These are phyloP conservation scores for Hyaloperonospora brassicae DNA, from an alignment of 352 stramenopile species.

Conservation along the genomic window DNA sequence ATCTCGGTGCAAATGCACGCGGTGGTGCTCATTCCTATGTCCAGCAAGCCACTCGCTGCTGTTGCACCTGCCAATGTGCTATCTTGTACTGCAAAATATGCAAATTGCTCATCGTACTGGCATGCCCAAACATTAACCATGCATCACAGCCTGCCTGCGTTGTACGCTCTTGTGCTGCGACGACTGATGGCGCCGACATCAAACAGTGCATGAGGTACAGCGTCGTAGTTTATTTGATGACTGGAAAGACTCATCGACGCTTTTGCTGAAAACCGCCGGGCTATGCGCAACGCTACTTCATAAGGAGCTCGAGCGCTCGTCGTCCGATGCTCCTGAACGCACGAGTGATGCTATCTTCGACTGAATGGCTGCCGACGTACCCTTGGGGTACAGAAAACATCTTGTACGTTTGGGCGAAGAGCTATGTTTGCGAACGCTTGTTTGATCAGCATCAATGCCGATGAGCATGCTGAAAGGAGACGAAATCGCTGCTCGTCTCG, in stretches of 20 bases:
- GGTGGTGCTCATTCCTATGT: slow-evolving; percentile 50
- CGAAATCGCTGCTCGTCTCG: slow-evolving; percentile 48
- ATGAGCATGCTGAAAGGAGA: slow-evolving; percentile 49
- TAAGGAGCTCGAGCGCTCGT: slow-evolving; percentile 34
- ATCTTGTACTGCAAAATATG: too few relatives aligned
- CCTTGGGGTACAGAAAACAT: slow-evolving; percentile 49
- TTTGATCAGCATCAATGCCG: slow-evolving; percentile 45
- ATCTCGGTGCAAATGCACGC: slow-evolving; percentile 26
- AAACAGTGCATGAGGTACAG: too few relatives aligned
- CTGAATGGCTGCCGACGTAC: slow-evolving; percentile 63
- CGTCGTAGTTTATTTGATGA: too few relatives aligned
- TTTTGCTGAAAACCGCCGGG: slow-evolving; percentile 46
- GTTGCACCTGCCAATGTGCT: slow-evolving; percentile 61
- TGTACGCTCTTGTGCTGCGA: too few relatives aligned
- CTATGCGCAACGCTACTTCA: slow-evolving; percentile 66
- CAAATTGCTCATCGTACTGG: too few relatives aligned
- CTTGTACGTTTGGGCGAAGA: slow-evolving; percentile 58
- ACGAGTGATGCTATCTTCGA: slow-evolving; percentile 22
- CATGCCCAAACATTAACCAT: too few relatives aligned
- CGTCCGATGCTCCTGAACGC: slow-evolving; percentile 8
- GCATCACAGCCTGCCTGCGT: too few relatives aligned
- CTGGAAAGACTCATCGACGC: slow-evolving; percentile 42
- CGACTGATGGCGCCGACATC: too few relatives aligned
- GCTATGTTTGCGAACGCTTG: slow-evolving; percentile 42
- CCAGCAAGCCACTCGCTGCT: slow-evolving; percentile 63